These are phyloP conservation scores for Geotrichum reessii DNA, from an alignment of 1,139 yeast species.

Conservation along the genomic window DNA sequence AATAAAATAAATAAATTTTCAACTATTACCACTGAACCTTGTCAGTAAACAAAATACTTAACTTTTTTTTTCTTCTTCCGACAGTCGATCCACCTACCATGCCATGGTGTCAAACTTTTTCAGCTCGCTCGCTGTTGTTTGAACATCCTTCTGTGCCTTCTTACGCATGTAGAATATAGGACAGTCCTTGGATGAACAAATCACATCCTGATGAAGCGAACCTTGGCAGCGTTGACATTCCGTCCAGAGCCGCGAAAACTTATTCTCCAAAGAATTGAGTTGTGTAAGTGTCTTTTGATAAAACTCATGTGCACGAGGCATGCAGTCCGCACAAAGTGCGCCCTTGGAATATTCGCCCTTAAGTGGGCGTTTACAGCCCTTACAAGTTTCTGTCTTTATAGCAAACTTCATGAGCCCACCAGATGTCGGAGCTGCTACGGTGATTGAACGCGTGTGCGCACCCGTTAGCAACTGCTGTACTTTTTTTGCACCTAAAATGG, in stretches of 20 bases:
- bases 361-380: constrained; percentile 80
- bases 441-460: constrained; percentile 74
- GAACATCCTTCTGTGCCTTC: constrained; percentile 84
- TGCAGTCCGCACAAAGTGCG: constrained; percentile 78
- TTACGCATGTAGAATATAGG: constrained; percentile 97
- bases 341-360: constrained; percentile 58
- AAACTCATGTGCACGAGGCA: constrained; percentile 63
- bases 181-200: constrained; percentile 93
- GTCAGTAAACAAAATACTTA: not conserved
- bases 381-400: constrained; percentile 81
- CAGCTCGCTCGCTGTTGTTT: constrained; percentile 61
- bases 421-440: constrained; percentile 55
- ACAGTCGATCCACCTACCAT: constrained; percentile 44
- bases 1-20: not conserved
- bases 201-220: constrained; percentile 87
- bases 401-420: constrained; percentile 92
- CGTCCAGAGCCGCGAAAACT: constrained; percentile 90
- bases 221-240: constrained; percentile 98
- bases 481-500: constrained; percentile 80
- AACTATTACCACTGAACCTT: not conserved
- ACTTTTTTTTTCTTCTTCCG: not conserved
- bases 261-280: constrained; percentile 73
- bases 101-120: constrained; percentile 62
- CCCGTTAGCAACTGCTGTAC: constrained; percentile 72
- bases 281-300: constrained; percentile 75